These are phyloP conservation scores for Solanum neorickii DNA, from an alignment of 257 asterid genomes.

Conservation along the genomic window DNA sequence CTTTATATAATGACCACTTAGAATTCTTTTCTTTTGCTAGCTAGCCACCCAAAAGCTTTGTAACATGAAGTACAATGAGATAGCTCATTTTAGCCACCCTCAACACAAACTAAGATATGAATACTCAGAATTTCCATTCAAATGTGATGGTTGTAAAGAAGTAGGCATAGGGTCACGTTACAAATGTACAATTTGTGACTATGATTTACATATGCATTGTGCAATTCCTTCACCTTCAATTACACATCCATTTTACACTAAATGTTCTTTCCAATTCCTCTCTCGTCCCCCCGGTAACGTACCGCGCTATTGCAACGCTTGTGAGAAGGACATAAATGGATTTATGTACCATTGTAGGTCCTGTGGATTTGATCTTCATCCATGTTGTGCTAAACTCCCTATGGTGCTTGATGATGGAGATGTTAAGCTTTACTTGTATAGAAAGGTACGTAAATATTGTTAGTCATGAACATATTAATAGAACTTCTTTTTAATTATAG, in stretches of 20 bases:
- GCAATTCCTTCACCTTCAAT: constrained; percentile 58
- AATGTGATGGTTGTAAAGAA: constrained; percentile 95
- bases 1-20: not conserved
- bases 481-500: not conserved
- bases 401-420: constrained; percentile 79
- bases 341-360: constrained; percentile 76
- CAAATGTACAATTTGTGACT: constrained; percentile 64
- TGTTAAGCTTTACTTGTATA: constrained; percentile 43
- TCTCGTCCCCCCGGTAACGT: constrained; percentile 54
- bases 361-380: constrained; percentile 95
- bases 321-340: constrained; percentile 76
- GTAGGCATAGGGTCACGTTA: constrained; percentile 82
- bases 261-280: constrained; percentile 72
- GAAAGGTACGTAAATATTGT: constrained; percentile 26
- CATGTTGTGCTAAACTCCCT: constrained; percentile 93
- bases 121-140: constrained; percentile 68
- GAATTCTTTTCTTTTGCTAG: not conserved
- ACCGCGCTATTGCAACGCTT: constrained; percentile 90
- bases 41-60: not conserved
- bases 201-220: constrained; percentile 79
- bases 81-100: constrained; percentile 75
- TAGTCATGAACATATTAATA: not conserved
- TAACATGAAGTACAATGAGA: constrained; percentile 65
- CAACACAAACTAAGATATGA: constrained; percentile 65
- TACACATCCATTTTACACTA: constrained; percentile 69